These are phyloP conservation scores for Aquilaria yunnanensis DNA, from an alignment of 345 rosid species.

Conservation along the genomic window DNA sequence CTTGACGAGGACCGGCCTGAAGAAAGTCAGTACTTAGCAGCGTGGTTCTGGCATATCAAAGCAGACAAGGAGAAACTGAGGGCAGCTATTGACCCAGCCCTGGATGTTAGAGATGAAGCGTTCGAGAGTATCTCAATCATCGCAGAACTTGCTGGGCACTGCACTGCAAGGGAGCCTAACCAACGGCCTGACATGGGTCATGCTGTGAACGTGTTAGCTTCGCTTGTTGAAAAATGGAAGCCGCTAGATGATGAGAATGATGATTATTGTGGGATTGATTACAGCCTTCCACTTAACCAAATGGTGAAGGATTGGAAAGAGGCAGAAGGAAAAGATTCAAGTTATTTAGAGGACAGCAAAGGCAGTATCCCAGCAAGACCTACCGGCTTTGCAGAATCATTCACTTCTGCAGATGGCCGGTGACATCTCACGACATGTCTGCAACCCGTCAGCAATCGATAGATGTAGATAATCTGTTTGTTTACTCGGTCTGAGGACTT, in stretches of 20 bases:
- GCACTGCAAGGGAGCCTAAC: slow-evolving; percentile 65
- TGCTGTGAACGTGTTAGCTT: slow-evolving; percentile 55
- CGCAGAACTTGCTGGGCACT: slow-evolving; percentile 71
- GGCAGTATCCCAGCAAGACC: slow-evolving; percentile 72
- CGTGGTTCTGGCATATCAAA: slow-evolving; percentile 66
- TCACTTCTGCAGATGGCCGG: slow-evolving; percentile 71
- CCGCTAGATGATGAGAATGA: slow-evolving; percentile 46
- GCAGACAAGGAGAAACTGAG: slow-evolving; percentile 47
- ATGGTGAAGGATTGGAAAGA: slow-evolving; percentile 86
- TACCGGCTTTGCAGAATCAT: slow-evolving; percentile 66
- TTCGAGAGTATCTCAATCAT: slow-evolving; percentile 48
- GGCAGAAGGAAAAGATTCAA: slow-evolving; percentile 62
- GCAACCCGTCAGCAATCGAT: slow-evolving; percentile 1
- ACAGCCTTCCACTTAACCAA: slow-evolving; percentile 70
- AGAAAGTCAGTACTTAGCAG: slow-evolving; percentile 67
- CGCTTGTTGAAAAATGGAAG: slow-evolving; percentile 74
- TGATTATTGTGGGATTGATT: slow-evolving; percentile 67
- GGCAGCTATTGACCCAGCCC: slow-evolving; percentile 53
- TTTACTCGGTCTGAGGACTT: slow-evolving; percentile 9
- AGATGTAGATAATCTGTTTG: slow-evolving; percentile 27
- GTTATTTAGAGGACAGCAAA: slow-evolving; percentile 58
- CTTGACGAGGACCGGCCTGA: slow-evolving; percentile 67
- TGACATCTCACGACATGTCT: slow-evolving; percentile 8
- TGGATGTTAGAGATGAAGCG: slow-evolving; percentile 44
- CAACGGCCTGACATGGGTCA: slow-evolving; percentile 82